These are phyloP conservation scores for Pinus tabuliformis DNA, from an alignment of 75 land plant species.

Conservation along the genomic window DNA sequence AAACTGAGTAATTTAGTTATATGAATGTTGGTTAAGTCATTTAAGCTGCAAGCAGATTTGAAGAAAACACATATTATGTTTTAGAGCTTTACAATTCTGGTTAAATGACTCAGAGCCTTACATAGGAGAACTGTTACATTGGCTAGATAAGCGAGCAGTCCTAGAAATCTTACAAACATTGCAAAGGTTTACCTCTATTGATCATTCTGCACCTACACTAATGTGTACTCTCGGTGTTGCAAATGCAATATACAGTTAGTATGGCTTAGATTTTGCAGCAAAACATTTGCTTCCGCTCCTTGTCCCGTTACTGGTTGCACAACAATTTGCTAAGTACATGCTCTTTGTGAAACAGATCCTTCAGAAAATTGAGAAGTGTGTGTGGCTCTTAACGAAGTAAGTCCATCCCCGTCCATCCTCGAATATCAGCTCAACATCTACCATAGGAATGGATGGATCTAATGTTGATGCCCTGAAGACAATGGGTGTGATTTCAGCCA, in stretches of 20 bases:
- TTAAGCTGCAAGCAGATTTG: too few species aligned
- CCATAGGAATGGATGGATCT: slow-evolving; percentile 30
- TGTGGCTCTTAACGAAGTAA: slow-evolving; percentile 65
- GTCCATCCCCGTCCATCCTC: slow-evolving; percentile 24
- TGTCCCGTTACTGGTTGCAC: slow-evolving; percentile 71
- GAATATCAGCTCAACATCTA: slow-evolving; percentile 4
- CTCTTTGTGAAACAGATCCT: slow-evolving; percentile 85
- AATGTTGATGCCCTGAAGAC: slow-evolving; percentile 19
- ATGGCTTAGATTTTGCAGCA: slow-evolving; percentile 75
- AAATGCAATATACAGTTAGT: slow-evolving; percentile 76
- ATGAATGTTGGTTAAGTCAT: too few species aligned
- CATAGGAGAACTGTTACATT: slow-evolving; percentile 64
- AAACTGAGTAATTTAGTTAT: too few species aligned
- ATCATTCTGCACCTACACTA: slow-evolving; percentile 89
- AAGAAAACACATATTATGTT: too few species aligned
- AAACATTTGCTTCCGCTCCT: slow-evolving; percentile 91
- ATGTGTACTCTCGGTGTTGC: slow-evolving; percentile 92
- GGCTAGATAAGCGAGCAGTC: slow-evolving; percentile 76
- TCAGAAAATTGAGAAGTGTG: slow-evolving; percentile 98
- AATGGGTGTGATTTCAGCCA: slow-evolving; percentile 10
- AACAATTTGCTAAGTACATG: slow-evolving; percentile 96
- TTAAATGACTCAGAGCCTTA: too few species aligned
- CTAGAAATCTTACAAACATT: slow-evolving; percentile 83
- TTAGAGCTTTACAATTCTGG: too few species aligned
- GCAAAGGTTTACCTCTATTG: slow-evolving; percentile 89